phyloP scores from a whole-genome alignment of 176 grass and related monocot genomes.

The Thinopyrum elongatum region DNA sequence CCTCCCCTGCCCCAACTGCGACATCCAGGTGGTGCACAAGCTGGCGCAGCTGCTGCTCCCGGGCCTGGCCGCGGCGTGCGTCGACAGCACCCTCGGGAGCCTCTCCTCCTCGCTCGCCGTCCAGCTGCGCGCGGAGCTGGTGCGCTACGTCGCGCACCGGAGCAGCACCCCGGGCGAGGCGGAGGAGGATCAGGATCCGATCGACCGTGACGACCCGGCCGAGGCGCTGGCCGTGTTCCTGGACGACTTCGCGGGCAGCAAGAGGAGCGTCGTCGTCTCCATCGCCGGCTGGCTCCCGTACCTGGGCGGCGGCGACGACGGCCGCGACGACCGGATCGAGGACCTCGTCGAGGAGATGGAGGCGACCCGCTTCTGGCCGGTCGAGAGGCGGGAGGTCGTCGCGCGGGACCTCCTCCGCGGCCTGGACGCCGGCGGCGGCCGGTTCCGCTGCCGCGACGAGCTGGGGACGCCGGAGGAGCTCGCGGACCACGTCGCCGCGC shows the following conservation, averaged over 20 bases:
- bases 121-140: constrained; percentile 7
- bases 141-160: not conserved
- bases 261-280: not conserved
- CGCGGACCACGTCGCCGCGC: not conserved
- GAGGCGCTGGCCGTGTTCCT: not conserved
- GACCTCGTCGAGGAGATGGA: constrained; percentile 21
- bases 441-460: not conserved
- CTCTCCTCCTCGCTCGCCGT: constrained; percentile 2
- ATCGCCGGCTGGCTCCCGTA: not conserved
- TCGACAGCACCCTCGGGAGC: not conserved
- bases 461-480: not conserved
- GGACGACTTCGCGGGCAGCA: constrained; percentile 11
- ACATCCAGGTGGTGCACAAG: constrained; percentile 1
- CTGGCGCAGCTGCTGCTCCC: constrained; percentile 15
- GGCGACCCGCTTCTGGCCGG: not conserved
- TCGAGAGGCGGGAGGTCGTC: constrained; percentile 11
- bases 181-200: not conserved
- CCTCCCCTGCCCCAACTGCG: not conserved
- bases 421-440: not conserved
- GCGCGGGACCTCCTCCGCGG: not conserved
- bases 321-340: constrained; percentile 19
- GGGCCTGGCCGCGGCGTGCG: constrained; percentile 4
- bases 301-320: not conserved
- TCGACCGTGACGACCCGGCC: not conserved
- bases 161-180: not conserved